Evolutionary conservation across 371 early-diverging fungal genomes (phyloP).

Genomic region (Mucor piriformis): DNA sequence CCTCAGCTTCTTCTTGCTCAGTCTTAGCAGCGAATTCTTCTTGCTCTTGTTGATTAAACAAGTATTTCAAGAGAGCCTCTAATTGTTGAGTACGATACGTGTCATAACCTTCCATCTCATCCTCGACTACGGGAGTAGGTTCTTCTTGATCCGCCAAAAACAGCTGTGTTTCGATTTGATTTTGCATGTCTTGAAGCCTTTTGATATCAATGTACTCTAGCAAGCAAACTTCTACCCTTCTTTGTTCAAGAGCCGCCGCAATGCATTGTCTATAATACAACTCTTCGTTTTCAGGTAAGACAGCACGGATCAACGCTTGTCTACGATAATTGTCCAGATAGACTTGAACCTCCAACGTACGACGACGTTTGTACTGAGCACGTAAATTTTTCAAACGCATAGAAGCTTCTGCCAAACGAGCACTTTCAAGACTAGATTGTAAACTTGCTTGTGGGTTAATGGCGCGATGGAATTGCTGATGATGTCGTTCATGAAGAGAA

Average conservation of each 20-base stretch:
- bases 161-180: neutral
- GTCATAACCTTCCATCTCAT: conserved; percentile 9
- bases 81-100: conserved; percentile 22
- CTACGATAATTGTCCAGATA: conserved; percentile 28
- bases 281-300: conserved; percentile 27
- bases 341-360: conserved; percentile 24
- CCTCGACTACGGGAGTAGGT: neutral
- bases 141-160: neutral
- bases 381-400: conserved; percentile 10
- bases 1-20: conserved; percentile 1
- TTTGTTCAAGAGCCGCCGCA: conserved; percentile 29
- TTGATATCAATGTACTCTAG: conserved; percentile 13
- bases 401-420: conserved; percentile 23
- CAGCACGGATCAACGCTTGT: conserved; percentile 27
- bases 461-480: conserved; percentile 10
- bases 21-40: neutral
- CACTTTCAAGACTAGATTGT: conserved; percentile 20
- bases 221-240: conserved; percentile 9
- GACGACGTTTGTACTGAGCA: conserved; percentile 27
- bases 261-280: conserved; percentile 33
- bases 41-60: conserved; percentile 11
- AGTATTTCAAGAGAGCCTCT: conserved; percentile 12
- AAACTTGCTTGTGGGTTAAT: conserved; percentile 4
- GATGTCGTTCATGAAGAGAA: neutral
- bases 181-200: conserved; percentile 1